Percentiles rank a stretch among this genome's conserved stretches.
These are phyloP conservation scores for Blastobotrys illinoisensis DNA, from an alignment of 1,139 yeast genomes.

Conservation along the genomic window DNA sequence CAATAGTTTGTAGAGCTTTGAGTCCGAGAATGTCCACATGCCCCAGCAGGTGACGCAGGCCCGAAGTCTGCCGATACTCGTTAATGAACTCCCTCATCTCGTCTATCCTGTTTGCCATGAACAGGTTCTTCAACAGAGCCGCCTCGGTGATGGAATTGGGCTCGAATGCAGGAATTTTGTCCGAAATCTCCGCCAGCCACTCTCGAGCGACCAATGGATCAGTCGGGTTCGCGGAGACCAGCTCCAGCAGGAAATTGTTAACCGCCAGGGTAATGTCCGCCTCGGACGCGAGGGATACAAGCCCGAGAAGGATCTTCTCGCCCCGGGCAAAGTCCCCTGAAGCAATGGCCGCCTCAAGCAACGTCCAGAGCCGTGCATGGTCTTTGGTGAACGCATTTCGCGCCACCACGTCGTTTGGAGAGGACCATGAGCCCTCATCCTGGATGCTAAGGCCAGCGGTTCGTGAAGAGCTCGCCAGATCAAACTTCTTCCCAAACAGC, in stretches of 20 bases:
- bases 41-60: constrained; percentile 42
- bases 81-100: constrained; percentile 26
- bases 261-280: constrained; percentile 39
- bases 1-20: constrained; percentile 48
- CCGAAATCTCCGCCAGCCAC: constrained; percentile 27
- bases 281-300: constrained; percentile 41
- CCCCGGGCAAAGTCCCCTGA: constrained; percentile 70
- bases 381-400: constrained; percentile 38
- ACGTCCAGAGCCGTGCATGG: constrained; percentile 62
- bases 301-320: constrained; percentile 54
- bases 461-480: not conserved
- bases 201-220: constrained; percentile 26
- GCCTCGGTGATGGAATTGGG: constrained; percentile 34
- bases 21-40: constrained; percentile 68
- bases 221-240: constrained; percentile 37
- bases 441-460: not conserved
- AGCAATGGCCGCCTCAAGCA: constrained; percentile 74
- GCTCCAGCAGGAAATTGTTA: constrained; percentile 44
- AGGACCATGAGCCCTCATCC: constrained; percentile 27
- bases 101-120: constrained; percentile 21
- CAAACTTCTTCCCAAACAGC: not conserved
- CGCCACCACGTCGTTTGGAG: constrained; percentile 31
- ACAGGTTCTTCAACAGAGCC: constrained; percentile 30
- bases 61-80: constrained; percentile 27
- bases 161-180: constrained; percentile 24